Base-by-base conservation (phyloP, 768 basidiomycete genomes). In the Tremella mesenterica region DNA sequence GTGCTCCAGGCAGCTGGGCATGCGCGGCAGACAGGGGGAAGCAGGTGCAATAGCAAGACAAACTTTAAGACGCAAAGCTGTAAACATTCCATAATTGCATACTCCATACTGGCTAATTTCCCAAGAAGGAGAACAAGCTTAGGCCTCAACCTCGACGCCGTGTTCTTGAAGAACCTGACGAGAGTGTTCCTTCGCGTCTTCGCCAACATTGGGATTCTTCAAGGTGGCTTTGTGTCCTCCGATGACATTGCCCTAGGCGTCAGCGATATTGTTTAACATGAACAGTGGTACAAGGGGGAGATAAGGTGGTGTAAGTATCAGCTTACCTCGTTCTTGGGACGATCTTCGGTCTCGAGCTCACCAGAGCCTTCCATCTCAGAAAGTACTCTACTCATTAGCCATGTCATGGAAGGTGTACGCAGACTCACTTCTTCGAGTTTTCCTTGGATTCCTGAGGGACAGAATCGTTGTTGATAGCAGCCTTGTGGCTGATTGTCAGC, bases 211-310 rank as follows among this genome's bases (percentile, higher is more conserved):
- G 28, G 71, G 71, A 56, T 73, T 71, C 29, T 41, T 41, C 30
- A 73, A 53, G 12, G 69, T 65, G 30, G 71, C 69, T 53, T 69
- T 68, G 65, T 71, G 63, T 4, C 69, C 69, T 18, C 69, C 67
- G 38, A 71, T 53, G 44, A 83, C 80, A 58, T 61, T 65, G 41
- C 50, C 49, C 58, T 59, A 25, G 10, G 4, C 27, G 12, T 23
- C 13, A 27, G 26, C 23, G n/a, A n/a, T n/a, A n/a, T 29, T 2
- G n/a, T 4, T 28, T 49, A 20, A 14, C 12, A 33, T 27, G 3
- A 36, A 9, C 3, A 48, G 6, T 4, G 4, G 8, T 14, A 10
- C 8, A 30, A 25, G 26, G n/a, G n/a, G n/a, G n/a, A n/a, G n/a
- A n/a, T n/a, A n/a, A n/a, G n/a, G n/a, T n/a, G n/a, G n/a, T n/a